Evolutionary conservation across 75 land plant species (phyloP).

Genomic region (Picea sitchensis): DNA sequence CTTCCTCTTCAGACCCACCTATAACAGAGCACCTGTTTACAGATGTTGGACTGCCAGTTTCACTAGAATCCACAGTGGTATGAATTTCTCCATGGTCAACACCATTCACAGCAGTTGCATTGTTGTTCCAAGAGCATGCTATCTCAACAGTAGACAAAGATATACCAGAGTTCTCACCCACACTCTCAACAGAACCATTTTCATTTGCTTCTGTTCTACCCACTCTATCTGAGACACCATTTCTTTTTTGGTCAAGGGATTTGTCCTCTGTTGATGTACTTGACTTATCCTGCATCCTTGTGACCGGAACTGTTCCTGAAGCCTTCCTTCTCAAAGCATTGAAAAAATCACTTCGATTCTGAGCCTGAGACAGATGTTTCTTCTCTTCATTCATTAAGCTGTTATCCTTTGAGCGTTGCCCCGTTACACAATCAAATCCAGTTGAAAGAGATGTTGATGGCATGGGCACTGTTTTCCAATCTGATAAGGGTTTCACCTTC

Average conservation of each 20-base stretch:
- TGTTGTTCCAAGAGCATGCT: conserved; percentile 5
- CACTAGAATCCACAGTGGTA: conserved; percentile 1
- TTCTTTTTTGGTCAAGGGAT: background rate
- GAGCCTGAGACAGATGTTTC: conserved; percentile 29
- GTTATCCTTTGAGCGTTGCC: conserved; percentile 4
- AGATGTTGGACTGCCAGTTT: conserved; percentile 10
- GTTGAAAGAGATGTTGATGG: conserved; percentile 11
- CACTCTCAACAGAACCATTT: conserved; percentile 9
- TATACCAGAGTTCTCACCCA: background rate
- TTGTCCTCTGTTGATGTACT: background rate
- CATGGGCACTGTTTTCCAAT: conserved; percentile 14
- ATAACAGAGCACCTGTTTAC: background rate
- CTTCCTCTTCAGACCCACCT: conserved; percentile 52
- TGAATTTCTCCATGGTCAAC: conserved; percentile 10
- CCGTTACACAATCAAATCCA: background rate
- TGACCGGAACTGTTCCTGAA: conserved; percentile 1
- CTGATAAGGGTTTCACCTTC: background rate
- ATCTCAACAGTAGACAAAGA: conserved; percentile 8
- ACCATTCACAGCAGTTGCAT: conserved; percentile 6
- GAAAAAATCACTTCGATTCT: conserved; percentile 64
- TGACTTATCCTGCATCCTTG: too few species aligned
- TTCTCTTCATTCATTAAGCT: conserved; percentile 13
- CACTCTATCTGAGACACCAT: background rate
- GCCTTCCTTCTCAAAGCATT: conserved; percentile 62
- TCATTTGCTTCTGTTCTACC: background rate